Conservation (phyloP, 257 asterid species). For the Rubia yunnanensis region DNA sequence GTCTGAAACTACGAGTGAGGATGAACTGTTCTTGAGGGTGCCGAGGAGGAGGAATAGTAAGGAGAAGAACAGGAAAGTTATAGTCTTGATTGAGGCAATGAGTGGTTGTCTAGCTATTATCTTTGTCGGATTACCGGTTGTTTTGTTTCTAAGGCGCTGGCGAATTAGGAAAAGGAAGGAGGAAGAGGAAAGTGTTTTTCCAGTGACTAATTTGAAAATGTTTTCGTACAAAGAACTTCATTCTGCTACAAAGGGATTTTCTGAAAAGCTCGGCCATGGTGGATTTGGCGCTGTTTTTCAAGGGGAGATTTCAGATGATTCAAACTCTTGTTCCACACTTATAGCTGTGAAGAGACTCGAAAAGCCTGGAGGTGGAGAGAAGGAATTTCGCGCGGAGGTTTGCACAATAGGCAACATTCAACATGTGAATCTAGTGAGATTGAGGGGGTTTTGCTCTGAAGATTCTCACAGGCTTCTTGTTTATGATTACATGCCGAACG, state of each 20-base stretch:
- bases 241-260: slow-evolving; percentile 59
- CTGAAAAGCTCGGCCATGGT: slow-evolving; percentile 80
- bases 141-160: slow-evolving; percentile 35
- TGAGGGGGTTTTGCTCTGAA: slow-evolving; percentile 74
- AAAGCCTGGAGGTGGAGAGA: slow-evolving; percentile 70
- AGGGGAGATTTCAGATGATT: slow-evolving; percentile 40
- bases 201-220: slow-evolving; percentile 48
- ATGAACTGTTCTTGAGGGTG: slow-evolving; percentile 45
- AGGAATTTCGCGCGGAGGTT: slow-evolving; percentile 75
- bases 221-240: slow-evolving; percentile 67
- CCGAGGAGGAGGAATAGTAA: slow-evolving; percentile 16
- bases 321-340: slow-evolving; percentile 17
- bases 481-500: slow-evolving; percentile 78
- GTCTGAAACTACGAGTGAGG: slow-evolving; percentile 36
- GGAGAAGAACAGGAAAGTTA: slow-evolving; percentile 21
- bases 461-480: slow-evolving; percentile 64
- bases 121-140: slow-evolving; percentile 24
- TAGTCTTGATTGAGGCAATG: slow-evolving; percentile 33
- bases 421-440: slow-evolving; percentile 67
- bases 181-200: slow-evolving; percentile 40
- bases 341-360: slow-evolving; percentile 83
- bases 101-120: slow-evolving; percentile 41
- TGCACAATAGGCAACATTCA: slow-evolving; percentile 76
- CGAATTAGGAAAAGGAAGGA: slow-evolving; percentile 24
- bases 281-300: slow-evolving; percentile 77